Percentiles rank a stretch among this genome's conserved stretches.
Evolutionary conservation across 2,329 filamentous ascomycete genomes (phyloP).

Genomic region (Cladosporium velox): DNA sequence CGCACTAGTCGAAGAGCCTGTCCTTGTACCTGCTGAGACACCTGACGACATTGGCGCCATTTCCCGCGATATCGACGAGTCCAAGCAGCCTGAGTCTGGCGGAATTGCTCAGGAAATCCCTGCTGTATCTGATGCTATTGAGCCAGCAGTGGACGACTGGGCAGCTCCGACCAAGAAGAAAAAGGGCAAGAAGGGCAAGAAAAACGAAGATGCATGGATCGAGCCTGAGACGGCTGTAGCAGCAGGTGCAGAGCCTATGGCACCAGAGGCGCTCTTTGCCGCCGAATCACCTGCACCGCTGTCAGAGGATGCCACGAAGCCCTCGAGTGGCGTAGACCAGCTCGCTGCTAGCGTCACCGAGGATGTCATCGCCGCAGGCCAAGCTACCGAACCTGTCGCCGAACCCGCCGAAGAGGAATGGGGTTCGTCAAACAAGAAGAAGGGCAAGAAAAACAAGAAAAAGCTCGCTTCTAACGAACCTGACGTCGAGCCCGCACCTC

Average conservation of each 20-base stretch:
- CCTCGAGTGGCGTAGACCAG: not conserved
- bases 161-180: constrained; percentile 25
- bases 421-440: constrained; percentile 23
- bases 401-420: constrained; percentile 21
- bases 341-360: not conserved
- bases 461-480: not conserved
- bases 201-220: constrained; percentile 6
- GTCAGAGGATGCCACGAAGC: not conserved
- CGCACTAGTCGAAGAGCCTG: not conserved
- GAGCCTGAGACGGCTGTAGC: not conserved
- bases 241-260: not conserved
- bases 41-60: not conserved
- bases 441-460: constrained; percentile 28
- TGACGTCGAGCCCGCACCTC: not conserved
- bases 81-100: not conserved
- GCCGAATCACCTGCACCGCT: too few species aligned
- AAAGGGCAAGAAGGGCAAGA: constrained; percentile 30
- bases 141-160: constrained; percentile 21
- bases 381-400: not conserved
- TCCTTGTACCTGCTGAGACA: not conserved
- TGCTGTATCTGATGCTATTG: not conserved
- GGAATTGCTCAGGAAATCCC: not conserved
- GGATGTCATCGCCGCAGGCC: not conserved
- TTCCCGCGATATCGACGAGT: not conserved
- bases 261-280: not conserved